Evolutionary conservation across 495 filamentous ascomycete species (phyloP), one percentile per base, ranked within the genome.

Genomic region (Neurospora sp.): DNA sequence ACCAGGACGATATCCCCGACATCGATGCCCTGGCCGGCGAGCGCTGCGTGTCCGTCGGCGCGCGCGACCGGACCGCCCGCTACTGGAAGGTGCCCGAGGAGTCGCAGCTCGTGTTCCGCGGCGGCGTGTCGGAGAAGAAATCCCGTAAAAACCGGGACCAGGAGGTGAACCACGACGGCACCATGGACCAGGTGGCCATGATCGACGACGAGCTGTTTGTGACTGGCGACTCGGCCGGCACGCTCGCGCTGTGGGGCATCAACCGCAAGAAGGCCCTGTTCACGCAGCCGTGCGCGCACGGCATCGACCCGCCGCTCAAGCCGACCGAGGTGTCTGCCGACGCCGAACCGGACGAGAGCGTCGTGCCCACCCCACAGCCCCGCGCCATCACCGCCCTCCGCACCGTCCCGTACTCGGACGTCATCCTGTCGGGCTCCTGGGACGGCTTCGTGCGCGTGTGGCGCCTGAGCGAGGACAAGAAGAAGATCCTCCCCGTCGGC

Each of bases 61-160:
- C 91, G 39, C 86, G 95, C 69, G 96, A 99, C 79, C 90, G 95
- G 31, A 97, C 96, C 1, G 94, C 94, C n/a, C 86, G 96, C 39
- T 81, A 97, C 73, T 99, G 96, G 96, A 99, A 98, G 80, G 94
- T 98, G 3, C 90, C 94, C 37, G 96, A 99, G 72, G 96, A 99
- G 78, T 92, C 90, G 1, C 96, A 98, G 78, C 86, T 98, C 5
- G 94, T 98, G 2, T 99, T 98, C 82, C 91, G 95, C 46, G 95
- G 94, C 59, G 94, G 93, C 46, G 83, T 85, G 22, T 85, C 82
- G 27, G 85, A 85, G 69, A 88, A 88, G 76, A 91, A 90, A 80
- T 78, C 83, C 68, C 80, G 80, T 71, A 74, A 74, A 7, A 74
- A 76, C 38, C 77, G 83, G 73, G 80, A 80, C 35, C 82, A 80